phyloP scores from a whole-genome alignment of 2,329 filamentous ascomycete species.

The Beauveria medogensis region DNA sequence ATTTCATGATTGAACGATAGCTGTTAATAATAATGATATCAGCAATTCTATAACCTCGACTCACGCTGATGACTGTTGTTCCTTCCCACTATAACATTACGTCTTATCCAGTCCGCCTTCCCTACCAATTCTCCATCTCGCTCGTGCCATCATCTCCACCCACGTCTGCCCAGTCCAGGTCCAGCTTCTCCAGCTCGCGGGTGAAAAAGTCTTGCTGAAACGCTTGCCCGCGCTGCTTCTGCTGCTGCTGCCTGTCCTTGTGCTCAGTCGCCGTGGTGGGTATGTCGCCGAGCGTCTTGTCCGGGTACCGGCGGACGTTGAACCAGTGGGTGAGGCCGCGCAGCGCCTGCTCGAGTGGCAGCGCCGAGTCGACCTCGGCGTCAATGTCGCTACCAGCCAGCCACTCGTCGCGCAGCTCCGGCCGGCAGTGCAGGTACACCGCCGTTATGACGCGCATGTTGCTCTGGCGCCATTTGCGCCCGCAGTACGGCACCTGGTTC shows the following conservation, averaged over 20 bases:
- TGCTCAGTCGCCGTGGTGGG: constrained; percentile 54
- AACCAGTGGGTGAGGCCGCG: constrained; percentile 90
- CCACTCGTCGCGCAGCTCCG: constrained; percentile 93
- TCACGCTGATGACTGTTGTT: not conserved
- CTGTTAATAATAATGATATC: not conserved
- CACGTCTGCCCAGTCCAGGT: constrained; percentile 40
- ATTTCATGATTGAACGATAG: not conserved
- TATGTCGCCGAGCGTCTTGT: constrained; percentile 58
- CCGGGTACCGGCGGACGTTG: constrained; percentile 75
- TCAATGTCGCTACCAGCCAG: constrained; percentile 85
- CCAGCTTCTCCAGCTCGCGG: constrained; percentile 67
- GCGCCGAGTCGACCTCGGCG: constrained; percentile 83
- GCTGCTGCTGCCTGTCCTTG: not conserved
- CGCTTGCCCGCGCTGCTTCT: not conserved
- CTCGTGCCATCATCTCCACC: constrained; percentile 26
- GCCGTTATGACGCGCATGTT: constrained; percentile 99
- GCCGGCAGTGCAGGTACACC: constrained; percentile 87
- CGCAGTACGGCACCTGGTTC: constrained; percentile 95
- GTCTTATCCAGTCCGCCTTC: too few relatives aligned
- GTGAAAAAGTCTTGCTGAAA: constrained; percentile 67
- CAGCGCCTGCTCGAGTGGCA: constrained; percentile 86
- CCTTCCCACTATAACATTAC: too few relatives aligned
- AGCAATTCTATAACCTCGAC: not conserved
- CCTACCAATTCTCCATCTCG: constrained; percentile 25
- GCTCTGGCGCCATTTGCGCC: constrained; percentile 92